Conservation (phyloP, 1,284 basidiomycete genomes). For the Ceratobasidium sp. region DNA sequence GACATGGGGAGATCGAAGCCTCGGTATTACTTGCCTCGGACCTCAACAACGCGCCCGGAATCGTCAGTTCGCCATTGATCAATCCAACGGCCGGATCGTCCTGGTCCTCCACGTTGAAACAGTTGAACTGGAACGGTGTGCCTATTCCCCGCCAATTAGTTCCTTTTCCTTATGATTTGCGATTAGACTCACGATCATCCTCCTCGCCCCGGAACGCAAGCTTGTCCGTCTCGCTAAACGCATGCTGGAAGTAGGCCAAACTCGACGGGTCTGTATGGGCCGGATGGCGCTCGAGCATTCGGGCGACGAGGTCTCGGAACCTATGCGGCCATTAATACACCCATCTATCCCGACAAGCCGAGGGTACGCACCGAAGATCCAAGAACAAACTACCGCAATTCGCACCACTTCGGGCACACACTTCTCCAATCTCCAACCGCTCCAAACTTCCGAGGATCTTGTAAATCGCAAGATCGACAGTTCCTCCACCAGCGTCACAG, state of each 20-base stretch:
- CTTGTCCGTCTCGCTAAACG: slow-evolving; percentile 86
- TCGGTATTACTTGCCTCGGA: slow-evolving; percentile 55
- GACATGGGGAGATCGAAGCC: background rate
- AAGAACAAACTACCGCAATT: slow-evolving; percentile 84
- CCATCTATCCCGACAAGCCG: background rate
- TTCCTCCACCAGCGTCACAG: slow-evolving; percentile 82
- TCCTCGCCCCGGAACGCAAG: slow-evolving; percentile 68
- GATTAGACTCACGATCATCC: slow-evolving; percentile 66
- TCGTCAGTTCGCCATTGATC: slow-evolving; percentile 76
- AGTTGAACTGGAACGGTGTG: slow-evolving; percentile 73
- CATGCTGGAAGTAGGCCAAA: slow-evolving; percentile 82
- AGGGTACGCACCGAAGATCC: slow-evolving; percentile 60
- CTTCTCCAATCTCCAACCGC: slow-evolving; percentile 81
- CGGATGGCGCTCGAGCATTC: slow-evolving; percentile 73
- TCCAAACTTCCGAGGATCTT: slow-evolving; percentile 78
- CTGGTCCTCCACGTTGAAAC: slow-evolving; percentile 46
- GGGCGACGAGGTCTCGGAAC: slow-evolving; percentile 76
- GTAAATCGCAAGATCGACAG: slow-evolving; percentile 76
- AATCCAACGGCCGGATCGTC: slow-evolving; percentile 63
- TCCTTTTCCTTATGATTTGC: background rate
- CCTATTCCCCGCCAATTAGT: slow-evolving; percentile 52
- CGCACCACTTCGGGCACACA: slow-evolving; percentile 79
- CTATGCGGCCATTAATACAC: background rate
- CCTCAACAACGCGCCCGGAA: slow-evolving; percentile 75
- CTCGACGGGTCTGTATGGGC: slow-evolving; percentile 77